Evolutionary conservation across 2,329 filamentous ascomycete genomes (phyloP).

Genomic region (Claviceps purpurea): DNA sequence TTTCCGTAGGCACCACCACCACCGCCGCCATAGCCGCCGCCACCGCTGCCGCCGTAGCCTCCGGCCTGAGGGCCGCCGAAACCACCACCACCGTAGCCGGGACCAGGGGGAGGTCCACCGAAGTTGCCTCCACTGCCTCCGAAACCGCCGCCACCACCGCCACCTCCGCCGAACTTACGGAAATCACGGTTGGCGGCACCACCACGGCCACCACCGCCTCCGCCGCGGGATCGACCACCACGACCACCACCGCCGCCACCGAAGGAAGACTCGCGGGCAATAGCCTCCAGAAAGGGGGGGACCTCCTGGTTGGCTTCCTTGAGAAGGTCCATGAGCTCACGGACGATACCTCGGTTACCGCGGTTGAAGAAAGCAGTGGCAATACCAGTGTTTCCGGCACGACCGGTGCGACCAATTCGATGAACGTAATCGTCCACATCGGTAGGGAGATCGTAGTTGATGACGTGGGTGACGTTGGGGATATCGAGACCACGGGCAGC

Average conservation of each 20-base stretch:
- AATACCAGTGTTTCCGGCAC: constrained; percentile 97
- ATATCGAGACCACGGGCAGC: constrained; percentile 88
- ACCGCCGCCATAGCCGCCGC: constrained; percentile 30
- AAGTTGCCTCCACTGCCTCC: constrained; percentile 26
- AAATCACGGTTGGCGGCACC: constrained; percentile 73
- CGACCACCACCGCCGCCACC: constrained; percentile 49
- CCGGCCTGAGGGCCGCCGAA: constrained; percentile 22
- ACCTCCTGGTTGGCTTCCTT: constrained; percentile 99
- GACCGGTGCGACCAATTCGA: constrained; percentile 98
- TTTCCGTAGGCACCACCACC: constrained; percentile 39
- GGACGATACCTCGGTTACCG: constrained; percentile 93
- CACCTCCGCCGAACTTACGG: constrained; percentile 60
- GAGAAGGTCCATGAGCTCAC: constrained; percentile 90
- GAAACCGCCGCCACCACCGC: constrained; percentile 25
- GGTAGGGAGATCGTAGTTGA: constrained; percentile 99
- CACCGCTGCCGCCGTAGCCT: constrained; percentile 24
- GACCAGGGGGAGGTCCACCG: constrained; percentile 15
- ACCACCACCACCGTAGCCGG: constrained; percentile 26
- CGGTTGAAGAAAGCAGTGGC: constrained; percentile 99
- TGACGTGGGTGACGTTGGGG: constrained; percentile 88
- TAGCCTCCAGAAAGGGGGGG: constrained; percentile 86
- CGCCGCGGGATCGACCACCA: constrained; percentile 35
- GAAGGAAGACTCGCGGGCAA: constrained; percentile 85
- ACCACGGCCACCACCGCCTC: constrained; percentile 47
- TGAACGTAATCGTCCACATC: constrained; percentile 99